Conservation (phyloP, 257 asterid genomes). For the Fraxinus pennsylvanica region DNA sequence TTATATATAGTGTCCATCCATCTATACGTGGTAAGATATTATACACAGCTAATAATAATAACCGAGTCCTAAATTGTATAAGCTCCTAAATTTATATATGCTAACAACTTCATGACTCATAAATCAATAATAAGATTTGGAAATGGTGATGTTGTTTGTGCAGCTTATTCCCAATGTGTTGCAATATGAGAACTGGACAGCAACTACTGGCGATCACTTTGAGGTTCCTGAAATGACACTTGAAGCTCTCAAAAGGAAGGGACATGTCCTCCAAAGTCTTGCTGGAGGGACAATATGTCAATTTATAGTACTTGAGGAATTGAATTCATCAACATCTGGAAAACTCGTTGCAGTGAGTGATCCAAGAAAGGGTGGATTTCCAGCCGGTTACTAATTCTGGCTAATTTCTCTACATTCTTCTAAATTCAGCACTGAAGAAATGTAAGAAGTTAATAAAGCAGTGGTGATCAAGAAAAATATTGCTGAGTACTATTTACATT, state of each 20-base stretch:
- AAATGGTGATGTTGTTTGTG: neutral
- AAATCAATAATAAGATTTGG: neutral
- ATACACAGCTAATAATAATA: too few species aligned
- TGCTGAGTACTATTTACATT: too few species aligned
- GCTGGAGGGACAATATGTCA: constrained; percentile 65
- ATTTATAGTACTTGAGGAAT: constrained; percentile 48
- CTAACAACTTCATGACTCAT: neutral
- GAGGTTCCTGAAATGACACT: constrained; percentile 45
- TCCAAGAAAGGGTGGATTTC: constrained; percentile 77
- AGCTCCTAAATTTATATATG: too few species aligned
- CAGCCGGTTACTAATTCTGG: constrained; percentile 47
- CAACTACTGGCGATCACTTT: constrained; percentile 54
- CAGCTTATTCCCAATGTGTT: constrained; percentile 63
- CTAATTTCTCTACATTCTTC: neutral
- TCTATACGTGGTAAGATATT: too few species aligned
- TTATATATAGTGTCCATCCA: too few species aligned
- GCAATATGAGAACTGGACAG: constrained; percentile 70
- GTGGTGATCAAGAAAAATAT: neutral
- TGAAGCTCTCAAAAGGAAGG: constrained; percentile 41
- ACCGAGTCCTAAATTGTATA: too few species aligned
- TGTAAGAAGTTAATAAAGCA: neutral
- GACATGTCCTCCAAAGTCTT: constrained; percentile 49
- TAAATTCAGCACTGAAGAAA: neutral
- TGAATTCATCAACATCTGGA: constrained; percentile 26
- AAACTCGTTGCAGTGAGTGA: constrained; percentile 61